Evolutionary conservation across 2,329 filamentous ascomycete species (phyloP).

Genomic region (Tolypocladium sp.): DNA sequence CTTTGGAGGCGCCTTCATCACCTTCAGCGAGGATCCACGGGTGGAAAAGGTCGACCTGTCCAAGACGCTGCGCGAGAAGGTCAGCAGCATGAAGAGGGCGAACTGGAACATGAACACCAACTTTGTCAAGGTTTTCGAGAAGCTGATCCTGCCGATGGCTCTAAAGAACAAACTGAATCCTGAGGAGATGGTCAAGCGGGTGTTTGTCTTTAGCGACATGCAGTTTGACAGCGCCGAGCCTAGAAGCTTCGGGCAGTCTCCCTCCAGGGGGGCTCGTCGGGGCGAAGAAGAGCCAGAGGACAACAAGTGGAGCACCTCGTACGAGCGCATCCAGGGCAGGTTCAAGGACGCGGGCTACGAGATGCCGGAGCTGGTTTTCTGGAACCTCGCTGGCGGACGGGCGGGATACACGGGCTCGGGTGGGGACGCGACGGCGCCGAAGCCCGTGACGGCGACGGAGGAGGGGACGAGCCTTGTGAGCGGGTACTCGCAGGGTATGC

Average conservation of each 20-base stretch:
- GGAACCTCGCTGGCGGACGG: constrained; percentile 43
- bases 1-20: constrained; percentile 46
- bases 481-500: constrained; percentile 47
- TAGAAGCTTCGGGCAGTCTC: no score
- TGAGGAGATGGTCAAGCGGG: constrained; percentile 51
- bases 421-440: constrained; percentile 27
- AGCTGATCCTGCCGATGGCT: constrained; percentile 45
- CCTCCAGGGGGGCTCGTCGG: no score
- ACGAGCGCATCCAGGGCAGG: constrained; percentile 35
- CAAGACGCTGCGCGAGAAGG: constrained; percentile 31
- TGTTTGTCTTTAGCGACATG: constrained; percentile 55
- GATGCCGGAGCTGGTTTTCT: constrained; percentile 50
- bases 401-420: constrained; percentile 10
- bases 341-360: constrained; percentile 44
- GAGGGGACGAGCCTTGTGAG: constrained; percentile 39
- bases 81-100: constrained; percentile 15
- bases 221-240: constrained; percentile 38
- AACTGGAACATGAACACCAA: constrained; percentile 38
- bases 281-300: not conserved
- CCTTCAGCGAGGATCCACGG: constrained; percentile 33
- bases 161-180: constrained; percentile 35
- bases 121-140: constrained; percentile 44
- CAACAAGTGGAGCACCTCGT: constrained; percentile 32
- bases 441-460: constrained; percentile 37
- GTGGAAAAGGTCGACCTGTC: constrained; percentile 31